Evolutionary conservation across 2,329 filamentous ascomycete genomes (phyloP).

Genomic region (Diaporthe australafricana): DNA sequence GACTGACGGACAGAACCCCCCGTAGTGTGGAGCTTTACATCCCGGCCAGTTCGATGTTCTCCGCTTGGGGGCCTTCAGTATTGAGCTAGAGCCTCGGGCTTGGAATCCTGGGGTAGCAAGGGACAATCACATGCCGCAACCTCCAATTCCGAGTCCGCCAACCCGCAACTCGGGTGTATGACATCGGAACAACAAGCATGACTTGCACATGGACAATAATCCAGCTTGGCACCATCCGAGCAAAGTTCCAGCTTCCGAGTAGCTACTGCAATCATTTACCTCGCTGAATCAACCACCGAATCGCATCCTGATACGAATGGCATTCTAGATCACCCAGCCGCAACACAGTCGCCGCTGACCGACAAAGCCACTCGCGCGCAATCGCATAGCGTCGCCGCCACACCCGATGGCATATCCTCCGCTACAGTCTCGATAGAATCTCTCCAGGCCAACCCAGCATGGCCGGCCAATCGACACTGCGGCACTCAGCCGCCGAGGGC

Average conservation of each 20-base stretch:
- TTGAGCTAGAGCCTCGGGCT: conserved; percentile 20
- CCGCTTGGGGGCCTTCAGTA: conserved; percentile 5
- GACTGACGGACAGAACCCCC: neutral
- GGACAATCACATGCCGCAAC: conserved; percentile 29
- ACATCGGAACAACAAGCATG: conserved; percentile 28
- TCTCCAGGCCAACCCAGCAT: conserved; percentile 59
- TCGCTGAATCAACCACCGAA: neutral
- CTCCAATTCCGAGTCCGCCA: neutral
- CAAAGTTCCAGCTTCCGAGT: neutral
- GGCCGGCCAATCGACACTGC: conserved; percentile 89
- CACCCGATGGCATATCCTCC: conserved; percentile 16
- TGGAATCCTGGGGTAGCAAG: conserved; percentile 10
- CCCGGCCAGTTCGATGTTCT: conserved; percentile 17
- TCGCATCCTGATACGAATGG: neutral
- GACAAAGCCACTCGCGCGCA: neutral
- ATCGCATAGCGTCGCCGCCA: conserved; percentile 24
- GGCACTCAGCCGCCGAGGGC: conserved; percentile 72
- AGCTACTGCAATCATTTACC: neutral
- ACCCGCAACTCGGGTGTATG: neutral
- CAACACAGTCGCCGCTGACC: neutral
- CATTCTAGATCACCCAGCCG: neutral
- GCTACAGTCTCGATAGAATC: conserved; percentile 2
- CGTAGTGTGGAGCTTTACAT: neutral
- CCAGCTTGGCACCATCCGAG: conserved; percentile 30
- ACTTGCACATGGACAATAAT: neutral